Base-by-base conservation (phyloP, 345 rosid species). In the Aegle marmelos region DNA sequence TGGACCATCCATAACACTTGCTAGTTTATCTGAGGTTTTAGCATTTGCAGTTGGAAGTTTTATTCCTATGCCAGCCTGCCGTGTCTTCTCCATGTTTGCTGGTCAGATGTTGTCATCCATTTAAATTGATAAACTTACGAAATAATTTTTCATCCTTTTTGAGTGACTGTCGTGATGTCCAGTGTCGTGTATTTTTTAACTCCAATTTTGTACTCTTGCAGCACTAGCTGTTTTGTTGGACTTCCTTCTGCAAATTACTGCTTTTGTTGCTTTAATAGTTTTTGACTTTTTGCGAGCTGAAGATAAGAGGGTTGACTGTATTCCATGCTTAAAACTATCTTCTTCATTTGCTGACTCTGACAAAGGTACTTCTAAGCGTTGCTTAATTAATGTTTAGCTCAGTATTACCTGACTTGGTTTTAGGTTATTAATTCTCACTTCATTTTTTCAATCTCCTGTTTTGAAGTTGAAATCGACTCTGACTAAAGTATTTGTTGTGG, bases 41-140 rank as follows among this genome's bases (percentile, higher is more conserved):
- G 99, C 99, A 72, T 95, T 95, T 92, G 97, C 97, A 50, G 98
- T 92, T 83, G 99, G 99, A 82, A 89, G 90, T 81, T 95, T 94
- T 82, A 91, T 87, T 75, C 93, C 97, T 63, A 95, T 95, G 99
- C 99, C 98, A 75, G 99, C 99, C 30, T 92, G 97, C 75, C 99
- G 97, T 82, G 89, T 93, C 80, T 95, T 95, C 87, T 95, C 99
- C 56, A 91, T 95, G 89, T 94, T 95, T 83, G 99, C 98, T 78
- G 99, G 99, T 95, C 5, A 81, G 88, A 76, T 57, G 30, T 56
- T 76, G 30, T 48, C 36, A 59, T 37, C 56, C 36, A 41, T 77
- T 74, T 76, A 33, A 63, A 28, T 34, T 22, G 56, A 67, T 61
- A 7, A 25, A 9, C 63, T 53, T 54, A 33, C 30, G 24, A 28